Conservation (phyloP, 768 basidiomycete species). For the Amanita phalloides region DNA sequence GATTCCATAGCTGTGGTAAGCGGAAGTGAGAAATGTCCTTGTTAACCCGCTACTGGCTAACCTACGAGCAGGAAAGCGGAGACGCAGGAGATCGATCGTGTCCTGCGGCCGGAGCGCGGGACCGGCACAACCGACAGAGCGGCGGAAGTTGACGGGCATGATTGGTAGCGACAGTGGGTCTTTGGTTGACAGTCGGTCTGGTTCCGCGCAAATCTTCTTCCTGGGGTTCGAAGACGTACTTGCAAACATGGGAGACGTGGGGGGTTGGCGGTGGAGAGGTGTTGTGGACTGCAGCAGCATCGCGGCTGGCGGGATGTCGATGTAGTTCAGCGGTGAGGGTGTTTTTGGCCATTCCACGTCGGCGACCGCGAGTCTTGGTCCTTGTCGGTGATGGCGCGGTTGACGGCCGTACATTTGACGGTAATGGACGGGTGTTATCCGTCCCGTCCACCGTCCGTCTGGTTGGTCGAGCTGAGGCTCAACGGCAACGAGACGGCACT, state of each 20-base stretch:
- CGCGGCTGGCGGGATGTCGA: background rate
- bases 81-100: slow-evolving; percentile 38
- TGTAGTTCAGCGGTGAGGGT: background rate
- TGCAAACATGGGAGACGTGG: background rate
- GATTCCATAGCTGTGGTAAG: no score
- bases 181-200: slow-evolving; percentile 33
- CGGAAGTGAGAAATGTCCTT: no score
- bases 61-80: no score
- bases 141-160: slow-evolving; percentile 69
- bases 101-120: slow-evolving; percentile 89
- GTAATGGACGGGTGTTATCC: no score
- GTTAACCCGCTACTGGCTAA: no score
- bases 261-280: slow-evolving; percentile 4
- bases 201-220: slow-evolving; percentile 13
- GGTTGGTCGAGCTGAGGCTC: no score
- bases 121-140: slow-evolving; percentile 67
- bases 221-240: slow-evolving; percentile 6
- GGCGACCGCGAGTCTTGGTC: no score
- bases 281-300: slow-evolving; percentile 3
- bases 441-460: no score
- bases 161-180: slow-evolving; percentile 72
- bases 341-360: no score
- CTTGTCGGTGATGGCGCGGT: no score
- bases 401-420: no score
- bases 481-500: no score